Base-by-base conservation (phyloP, 2,329 filamentous ascomycete species). In the Lecanosticta acicola region DNA sequence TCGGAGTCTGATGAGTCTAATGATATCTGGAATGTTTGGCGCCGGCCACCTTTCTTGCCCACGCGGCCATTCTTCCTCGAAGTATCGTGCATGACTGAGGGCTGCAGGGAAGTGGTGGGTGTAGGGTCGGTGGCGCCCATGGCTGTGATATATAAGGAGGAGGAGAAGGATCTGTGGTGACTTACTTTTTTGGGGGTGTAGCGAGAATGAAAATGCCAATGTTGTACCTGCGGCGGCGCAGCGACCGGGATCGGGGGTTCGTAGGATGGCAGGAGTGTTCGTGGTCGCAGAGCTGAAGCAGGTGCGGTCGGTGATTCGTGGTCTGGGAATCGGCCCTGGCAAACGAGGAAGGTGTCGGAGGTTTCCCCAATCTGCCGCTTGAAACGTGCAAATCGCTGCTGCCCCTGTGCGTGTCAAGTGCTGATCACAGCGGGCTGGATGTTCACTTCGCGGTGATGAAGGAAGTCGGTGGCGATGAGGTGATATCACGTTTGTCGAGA, bases 11-110 rank as follows among this genome's bases (percentile, higher is more conserved):
- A 29, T 5, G 24, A 29, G 24, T 29, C 11, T 29, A 17, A 29
- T 20, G 20, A 39, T 33, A 26, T 39, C 21, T 41, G 18, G 32
- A 32, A 3, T 41, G 38, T 24, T 40, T 38, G 11, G 17, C 21
- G 17, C 29, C 39, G 3, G 42, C 42, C 49, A 46, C 39, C 40
- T 42, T 43, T 29, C 24, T 29, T 29, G 24, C 24, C 24, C 5
- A 11, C 24, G 24, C 24, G 24, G 24, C 24, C 24, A 11, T 5
- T 7, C 24, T 29, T 29, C 11, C 24, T 29, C 5, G 24, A 29
- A 29, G 24, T 5, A 29, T 29, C 24, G 24, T 29, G 24, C 24
- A 29, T 29, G 24, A 5, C 11, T 29, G 24, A 29, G 11, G 24
- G 24, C 7, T 29, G 24, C 24, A 11, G 11, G 11, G 24, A 11